phyloP scores from a whole-genome alignment of 1,139 yeast species.

The Kazachstania sp. region DNA sequence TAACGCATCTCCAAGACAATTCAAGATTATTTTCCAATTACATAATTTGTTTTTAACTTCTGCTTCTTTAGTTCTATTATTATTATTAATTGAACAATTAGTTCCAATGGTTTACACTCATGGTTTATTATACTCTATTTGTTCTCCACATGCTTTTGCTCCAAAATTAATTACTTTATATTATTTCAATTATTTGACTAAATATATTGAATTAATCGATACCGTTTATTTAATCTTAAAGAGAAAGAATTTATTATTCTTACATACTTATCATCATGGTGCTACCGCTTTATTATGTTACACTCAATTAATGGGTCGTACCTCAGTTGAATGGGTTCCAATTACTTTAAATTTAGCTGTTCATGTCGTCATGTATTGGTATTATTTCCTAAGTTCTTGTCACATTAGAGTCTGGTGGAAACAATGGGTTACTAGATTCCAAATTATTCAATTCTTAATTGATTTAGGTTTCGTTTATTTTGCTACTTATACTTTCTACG shows the following conservation, averaged over 20 bases:
- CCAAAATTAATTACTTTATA: slow-evolving; percentile 76
- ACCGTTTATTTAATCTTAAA: slow-evolving; percentile 87
- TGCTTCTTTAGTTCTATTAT: slow-evolving; percentile 56
- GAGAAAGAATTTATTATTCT: slow-evolving; percentile 79
- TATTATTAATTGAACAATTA: slow-evolving; percentile 74
- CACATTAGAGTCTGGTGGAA: slow-evolving; percentile 99
- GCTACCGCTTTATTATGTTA: slow-evolving; percentile 94
- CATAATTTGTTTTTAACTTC: slow-evolving; percentile 75
- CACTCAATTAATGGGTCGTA: slow-evolving; percentile 84
- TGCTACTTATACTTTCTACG: slow-evolving; percentile 79
- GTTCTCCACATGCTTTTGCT: slow-evolving; percentile 75
- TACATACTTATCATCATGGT: slow-evolving; percentile 97
- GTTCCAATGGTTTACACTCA: slow-evolving; percentile 68
- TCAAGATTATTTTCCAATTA: slow-evolving; percentile 65
- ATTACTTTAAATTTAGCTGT: slow-evolving; percentile 82
- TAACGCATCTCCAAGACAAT: slow-evolving; percentile 56
- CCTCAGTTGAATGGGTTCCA: slow-evolving; percentile 95
- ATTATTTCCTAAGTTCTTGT: slow-evolving; percentile 87
- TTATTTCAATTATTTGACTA: slow-evolving; percentile 69
- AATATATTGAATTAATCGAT: slow-evolving; percentile 78
- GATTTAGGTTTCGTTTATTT: slow-evolving; percentile 87
- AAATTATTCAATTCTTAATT: slow-evolving; percentile 85
- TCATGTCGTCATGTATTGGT: slow-evolving; percentile 97
- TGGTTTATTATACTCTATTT: slow-evolving; percentile 81
- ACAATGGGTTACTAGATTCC: slow-evolving; percentile 97